phyloP scores from a whole-genome alignment of 2,329 filamentous ascomycete species.

The Penicillium brevicompactum region DNA sequence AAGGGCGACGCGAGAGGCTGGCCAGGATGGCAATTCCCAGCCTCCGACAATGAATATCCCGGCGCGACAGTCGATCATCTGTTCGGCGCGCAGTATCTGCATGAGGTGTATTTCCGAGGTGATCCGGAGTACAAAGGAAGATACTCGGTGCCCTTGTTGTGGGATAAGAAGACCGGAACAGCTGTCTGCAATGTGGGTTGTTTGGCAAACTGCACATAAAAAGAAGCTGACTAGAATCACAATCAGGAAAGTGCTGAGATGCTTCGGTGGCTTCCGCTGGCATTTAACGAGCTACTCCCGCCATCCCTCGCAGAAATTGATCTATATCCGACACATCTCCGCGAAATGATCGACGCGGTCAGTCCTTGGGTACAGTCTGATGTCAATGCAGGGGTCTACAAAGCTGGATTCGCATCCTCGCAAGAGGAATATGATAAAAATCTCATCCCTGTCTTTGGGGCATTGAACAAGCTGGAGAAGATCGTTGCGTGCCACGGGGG shows the following conservation, averaged over 20 bases:
- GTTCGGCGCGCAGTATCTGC: conserved; percentile 60
- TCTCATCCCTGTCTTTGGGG: conserved; percentile 58
- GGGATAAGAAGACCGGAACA: conserved; percentile 59
- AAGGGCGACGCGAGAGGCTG: conserved; percentile 66
- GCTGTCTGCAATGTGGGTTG: conserved; percentile 59
- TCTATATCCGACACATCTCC: conserved; percentile 57
- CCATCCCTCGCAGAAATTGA: conserved; percentile 45
- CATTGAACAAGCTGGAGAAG: conserved; percentile 61
- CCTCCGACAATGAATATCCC: conserved; percentile 55
- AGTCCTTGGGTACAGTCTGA: conserved; percentile 58
- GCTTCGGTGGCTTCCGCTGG: conserved; percentile 59
- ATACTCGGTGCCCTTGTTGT: conserved; percentile 63
- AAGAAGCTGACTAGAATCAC: not conserved
- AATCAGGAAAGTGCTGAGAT: conserved; percentile 48
- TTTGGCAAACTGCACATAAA: not conserved
- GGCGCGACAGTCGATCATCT: conserved; percentile 63
- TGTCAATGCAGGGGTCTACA: conserved; percentile 64
- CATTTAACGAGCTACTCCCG: conserved; percentile 55
- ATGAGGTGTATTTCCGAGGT: conserved; percentile 64
- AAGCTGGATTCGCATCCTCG: conserved; percentile 59
- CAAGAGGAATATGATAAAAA: conserved; percentile 60
- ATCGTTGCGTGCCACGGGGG: conserved; percentile 51
- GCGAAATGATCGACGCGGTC: conserved; percentile 55
- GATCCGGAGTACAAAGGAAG: conserved; percentile 62
- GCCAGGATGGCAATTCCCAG: conserved; percentile 65